Evolutionary conservation across 805 yeast genomes (phyloP).

Genomic region (Metschnikowia colocasiae): DNA sequence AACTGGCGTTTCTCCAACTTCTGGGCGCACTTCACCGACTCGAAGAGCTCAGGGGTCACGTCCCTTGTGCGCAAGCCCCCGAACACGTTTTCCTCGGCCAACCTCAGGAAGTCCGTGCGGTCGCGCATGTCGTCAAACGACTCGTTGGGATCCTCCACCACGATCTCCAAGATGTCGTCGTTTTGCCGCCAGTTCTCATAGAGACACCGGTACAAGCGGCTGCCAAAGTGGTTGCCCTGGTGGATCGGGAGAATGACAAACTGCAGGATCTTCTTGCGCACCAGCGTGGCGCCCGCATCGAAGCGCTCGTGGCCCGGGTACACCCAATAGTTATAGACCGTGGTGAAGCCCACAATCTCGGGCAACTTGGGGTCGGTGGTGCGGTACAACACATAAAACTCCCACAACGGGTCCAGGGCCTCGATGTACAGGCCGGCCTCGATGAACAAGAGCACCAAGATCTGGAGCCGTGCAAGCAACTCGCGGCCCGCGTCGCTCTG

Average conservation of each 20-base stretch:
- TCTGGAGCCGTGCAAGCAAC: conserved; percentile 67
- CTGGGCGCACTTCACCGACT: conserved; percentile 31
- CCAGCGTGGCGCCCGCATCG: conserved; percentile 39
- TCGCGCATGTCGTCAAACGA: conserved; percentile 89
- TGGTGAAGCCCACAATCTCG: conserved; percentile 72
- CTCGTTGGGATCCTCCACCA: conserved; percentile 94
- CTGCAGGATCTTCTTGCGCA: conserved; percentile 80
- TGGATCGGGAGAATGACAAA: conserved; percentile 80
- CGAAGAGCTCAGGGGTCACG: conserved; percentile 32
- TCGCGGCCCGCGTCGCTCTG: conserved; percentile 41
- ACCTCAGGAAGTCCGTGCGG: conserved; percentile 58
- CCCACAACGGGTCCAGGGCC: conserved; percentile 74
- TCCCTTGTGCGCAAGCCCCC: conserved; percentile 8
- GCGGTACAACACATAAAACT: conserved; percentile 54
- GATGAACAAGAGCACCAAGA: conserved; percentile 77
- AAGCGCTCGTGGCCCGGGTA: conserved; percentile 54
- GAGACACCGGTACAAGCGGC: conserved; percentile 55
- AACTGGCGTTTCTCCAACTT: conserved; percentile 80
- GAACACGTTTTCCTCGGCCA: conserved; percentile 10
- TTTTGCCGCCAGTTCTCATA: conserved; percentile 55
- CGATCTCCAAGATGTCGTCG: conserved; percentile 57
- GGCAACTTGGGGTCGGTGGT: conserved; percentile 22
- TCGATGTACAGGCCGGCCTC: conserved; percentile 94
- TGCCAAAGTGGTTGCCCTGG: conserved; percentile 74
- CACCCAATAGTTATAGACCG: conserved; percentile 81